These are phyloP conservation scores for Trametes polyzona DNA, from an alignment of 1,284 basidiomycete genomes.

Conservation along the genomic window DNA sequence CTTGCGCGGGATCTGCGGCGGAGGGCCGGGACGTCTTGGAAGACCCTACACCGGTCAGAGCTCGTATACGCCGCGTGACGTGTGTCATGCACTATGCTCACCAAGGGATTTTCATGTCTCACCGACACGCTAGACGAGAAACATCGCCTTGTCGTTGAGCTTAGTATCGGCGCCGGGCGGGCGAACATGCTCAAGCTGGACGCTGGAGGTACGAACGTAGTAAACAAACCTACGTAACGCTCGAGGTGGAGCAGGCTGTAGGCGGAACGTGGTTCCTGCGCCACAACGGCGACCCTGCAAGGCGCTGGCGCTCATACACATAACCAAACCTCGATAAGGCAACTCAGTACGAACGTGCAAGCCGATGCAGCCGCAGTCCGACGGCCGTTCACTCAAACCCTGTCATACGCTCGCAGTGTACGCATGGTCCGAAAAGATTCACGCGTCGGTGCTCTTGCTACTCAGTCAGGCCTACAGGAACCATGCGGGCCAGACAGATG, in stretches of 20 bases:
- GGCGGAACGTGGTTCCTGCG: conserved; percentile 1
- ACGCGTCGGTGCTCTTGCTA: too few relatives aligned
- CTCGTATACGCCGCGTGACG: background rate
- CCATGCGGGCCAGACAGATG: too few relatives aligned
- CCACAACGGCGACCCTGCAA: background rate
- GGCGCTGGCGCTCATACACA: background rate
- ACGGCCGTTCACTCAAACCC: too few relatives aligned
- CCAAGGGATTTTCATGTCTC: conserved; percentile 51
- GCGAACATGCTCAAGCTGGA: too few relatives aligned
- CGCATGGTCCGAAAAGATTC: too few relatives aligned
- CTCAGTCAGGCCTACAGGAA: too few relatives aligned
- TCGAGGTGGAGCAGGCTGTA: too few relatives aligned
- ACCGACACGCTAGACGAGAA: conserved; percentile 8
- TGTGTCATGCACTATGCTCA: conserved; percentile 24
- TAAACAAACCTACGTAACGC: too few relatives aligned
- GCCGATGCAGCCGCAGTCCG: background rate
- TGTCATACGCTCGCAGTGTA: too few relatives aligned
- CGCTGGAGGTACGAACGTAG: too few relatives aligned
- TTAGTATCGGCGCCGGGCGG: too few relatives aligned
- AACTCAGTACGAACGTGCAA: conserved; percentile 4
- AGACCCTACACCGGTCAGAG: conserved; percentile 48
- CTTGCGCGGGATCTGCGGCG: conserved; percentile 67
- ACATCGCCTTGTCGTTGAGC: too few relatives aligned
- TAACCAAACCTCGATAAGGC: conserved; percentile 2
- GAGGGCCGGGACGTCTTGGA: conserved; percentile 44